phyloP scores from a whole-genome alignment of 441 rosid genomes.

The Daphne laureola region DNA sequence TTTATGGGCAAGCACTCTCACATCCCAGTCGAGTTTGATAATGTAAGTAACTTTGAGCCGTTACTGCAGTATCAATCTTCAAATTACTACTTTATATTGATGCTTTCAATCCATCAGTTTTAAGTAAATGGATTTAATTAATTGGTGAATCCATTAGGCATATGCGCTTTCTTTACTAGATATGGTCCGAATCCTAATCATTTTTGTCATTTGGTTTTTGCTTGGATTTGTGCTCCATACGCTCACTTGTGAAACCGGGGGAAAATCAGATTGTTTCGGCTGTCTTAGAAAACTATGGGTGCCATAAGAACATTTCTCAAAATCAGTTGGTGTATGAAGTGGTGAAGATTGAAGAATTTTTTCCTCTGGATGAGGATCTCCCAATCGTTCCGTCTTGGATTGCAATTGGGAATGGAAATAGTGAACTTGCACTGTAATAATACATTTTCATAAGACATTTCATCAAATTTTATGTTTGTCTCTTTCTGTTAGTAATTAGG shows the following conservation, averaged over 20 bases:
- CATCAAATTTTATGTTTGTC: conserved; percentile 6
- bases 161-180: too few relatives aligned
- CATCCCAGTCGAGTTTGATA: conserved; percentile 79
- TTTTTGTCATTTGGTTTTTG: too few relatives aligned
- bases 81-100: neutral
- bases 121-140: too few relatives aligned
- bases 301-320: conserved; percentile 29
- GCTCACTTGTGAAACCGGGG: neutral
- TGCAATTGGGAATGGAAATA: conserved; percentile 63
- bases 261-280: conserved; percentile 68
- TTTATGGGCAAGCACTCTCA: conserved; percentile 93
- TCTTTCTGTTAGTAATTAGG: conserved; percentile 10
- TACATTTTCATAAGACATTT: conserved; percentile 31
- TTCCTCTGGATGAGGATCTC: conserved; percentile 33
- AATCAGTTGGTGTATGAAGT: conserved; percentile 76
- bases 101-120: too few relatives aligned
- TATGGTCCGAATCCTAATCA: too few relatives aligned
- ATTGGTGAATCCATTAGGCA: too few relatives aligned
- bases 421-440: conserved; percentile 55
- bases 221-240: too few relatives aligned
- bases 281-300: conserved; percentile 77
- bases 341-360: conserved; percentile 50
- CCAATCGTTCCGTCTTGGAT: conserved; percentile 68
- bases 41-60: conserved; percentile 41
- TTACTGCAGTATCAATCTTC: neutral